Base-by-base conservation (phyloP, 78 protist species). In the Ministeria vibrans region DNA sequence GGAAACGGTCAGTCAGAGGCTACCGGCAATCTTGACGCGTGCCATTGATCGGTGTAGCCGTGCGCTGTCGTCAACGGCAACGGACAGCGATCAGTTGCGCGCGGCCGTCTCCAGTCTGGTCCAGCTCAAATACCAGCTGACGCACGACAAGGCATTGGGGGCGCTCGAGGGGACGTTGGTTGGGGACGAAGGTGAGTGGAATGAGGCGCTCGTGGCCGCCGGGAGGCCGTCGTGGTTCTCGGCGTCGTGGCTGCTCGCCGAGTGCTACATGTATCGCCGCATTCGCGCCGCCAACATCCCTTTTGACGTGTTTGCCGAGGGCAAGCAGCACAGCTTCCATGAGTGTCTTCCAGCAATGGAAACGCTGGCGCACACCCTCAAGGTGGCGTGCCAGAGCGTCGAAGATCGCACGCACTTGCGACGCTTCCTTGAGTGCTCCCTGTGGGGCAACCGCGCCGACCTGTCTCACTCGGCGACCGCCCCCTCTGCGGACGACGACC, bases 211-310 rank as follows among this genome's bases (percentile, higher is more conserved):
- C 32, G 64, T 27, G 64, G 3, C 32, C 64, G 25, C 4, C 5
- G 11, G 32, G 18, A 22, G 34, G 11, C 32, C 64, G 3, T 59
- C 42, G 61, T 70, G 76, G 76, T 70, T 5, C 25, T 6, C 1
- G 51, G 18, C 36, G 27, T 39, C 53, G 25, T 44, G 53, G 76
- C 59, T 70, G 34, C n/a, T 44, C 13, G 5, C 76, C 9, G 76
- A 70, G 59, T 42, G 76, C 22, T 70, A 43, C 76, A 44, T 70
- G 76, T 70, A 70, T 13, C 76, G 76, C 25, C 76, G 76, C n/a
- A 44, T 70, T 59, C 45, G 20, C 59, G 15, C 2, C 28, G 9
- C 45, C 76, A 9, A 3, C 59, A 1, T 6, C 28, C 74, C 2
- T 34, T 42, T 20, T n/a, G 76, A 63, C 71, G 71, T 63, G 71